A percentile compares a stretch with the other conserved stretches of the same genome.
Evolutionary conservation across 192 early-diverging fungal species (phyloP).

Genomic region (Endogone sp.): DNA sequence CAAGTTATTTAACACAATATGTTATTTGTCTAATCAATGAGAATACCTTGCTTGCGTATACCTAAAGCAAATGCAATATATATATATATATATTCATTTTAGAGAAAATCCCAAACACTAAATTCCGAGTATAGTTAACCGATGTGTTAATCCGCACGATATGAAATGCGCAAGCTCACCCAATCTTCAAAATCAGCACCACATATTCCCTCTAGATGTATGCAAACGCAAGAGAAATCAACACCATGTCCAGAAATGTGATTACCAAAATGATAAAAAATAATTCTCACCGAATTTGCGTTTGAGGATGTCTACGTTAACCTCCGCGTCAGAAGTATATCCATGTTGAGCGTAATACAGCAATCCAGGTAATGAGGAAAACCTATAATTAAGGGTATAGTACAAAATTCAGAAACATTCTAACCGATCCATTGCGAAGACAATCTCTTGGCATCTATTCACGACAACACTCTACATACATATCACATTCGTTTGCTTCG

Average conservation of each 20-base stretch:
- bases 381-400: slow-evolving; percentile 26
- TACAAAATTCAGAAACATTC: not conserved
- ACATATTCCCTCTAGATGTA: slow-evolving; percentile 68
- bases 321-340: slow-evolving; percentile 60
- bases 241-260: not conserved
- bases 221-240: not conserved
- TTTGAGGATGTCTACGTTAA: slow-evolving; percentile 55
- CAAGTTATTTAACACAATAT: too few species aligned
- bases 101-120: not conserved
- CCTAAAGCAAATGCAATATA: not conserved
- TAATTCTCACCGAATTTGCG: slow-evolving; percentile 30
- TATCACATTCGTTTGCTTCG: slow-evolving; percentile 89
- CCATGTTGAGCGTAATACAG: slow-evolving; percentile 74
- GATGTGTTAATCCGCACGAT: too few species aligned
- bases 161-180: slow-evolving; percentile 39
- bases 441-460: too few species aligned
- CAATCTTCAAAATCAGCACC: slow-evolving; percentile 78
- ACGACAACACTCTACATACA: slow-evolving; percentile 36
- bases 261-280: too few species aligned
- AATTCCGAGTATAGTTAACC: not conserved
- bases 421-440: not conserved
- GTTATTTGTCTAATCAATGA: too few species aligned
- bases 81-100: slow-evolving; percentile 8
- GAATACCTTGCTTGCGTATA: not conserved
- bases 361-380: slow-evolving; percentile 74